Percentiles rank a stretch among this genome's conserved stretches.
Conservation (phyloP, 257 asterid species). For the Asclepias syriaca region DNA sequence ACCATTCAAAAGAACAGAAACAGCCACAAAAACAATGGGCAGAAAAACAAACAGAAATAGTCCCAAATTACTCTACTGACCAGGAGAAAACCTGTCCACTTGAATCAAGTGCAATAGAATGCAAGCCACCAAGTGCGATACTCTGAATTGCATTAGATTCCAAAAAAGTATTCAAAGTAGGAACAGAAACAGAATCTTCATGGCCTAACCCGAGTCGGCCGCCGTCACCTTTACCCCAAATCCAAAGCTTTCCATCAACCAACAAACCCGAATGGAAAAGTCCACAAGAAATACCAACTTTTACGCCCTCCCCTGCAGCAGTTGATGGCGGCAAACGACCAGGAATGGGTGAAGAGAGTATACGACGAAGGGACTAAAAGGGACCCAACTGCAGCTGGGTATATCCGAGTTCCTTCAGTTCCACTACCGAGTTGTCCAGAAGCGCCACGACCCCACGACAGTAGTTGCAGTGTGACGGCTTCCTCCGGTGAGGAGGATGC, state of each 20-base stretch:
- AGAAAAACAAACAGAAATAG: not conserved
- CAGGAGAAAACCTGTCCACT: conserved; percentile 79
- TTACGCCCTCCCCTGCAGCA: conserved; percentile 19
- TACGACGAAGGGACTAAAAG: conserved; percentile 48
- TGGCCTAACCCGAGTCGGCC: conserved; percentile 92
- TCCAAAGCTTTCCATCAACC: conserved; percentile 68
- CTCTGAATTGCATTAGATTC: conserved; percentile 29
- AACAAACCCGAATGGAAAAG: conserved; percentile 83
- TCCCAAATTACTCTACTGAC: conserved; percentile 33
- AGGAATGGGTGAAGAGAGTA: conserved; percentile 46
- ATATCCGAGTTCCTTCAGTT: conserved; percentile 66
- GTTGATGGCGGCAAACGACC: conserved; percentile 44
- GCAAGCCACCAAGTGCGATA: conserved; percentile 88
- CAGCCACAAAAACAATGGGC: not conserved
- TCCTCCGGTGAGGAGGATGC: conserved; percentile 7
- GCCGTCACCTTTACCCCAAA: conserved; percentile 99
- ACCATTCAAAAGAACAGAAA: not conserved
- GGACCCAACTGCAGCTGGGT: conserved; percentile 65
- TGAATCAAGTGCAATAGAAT: conserved; percentile 74
- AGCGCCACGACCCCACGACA: conserved; percentile 97
- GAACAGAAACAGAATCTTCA: conserved; percentile 64
- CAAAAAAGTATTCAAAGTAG: conserved; percentile 52
- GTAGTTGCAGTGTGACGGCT: conserved; percentile 45
- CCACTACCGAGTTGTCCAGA: conserved; percentile 97
- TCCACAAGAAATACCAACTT: conserved; percentile 78